Base-by-base conservation (phyloP, 768 basidiomycete species). In the Leccinellum rugosiceps region DNA sequence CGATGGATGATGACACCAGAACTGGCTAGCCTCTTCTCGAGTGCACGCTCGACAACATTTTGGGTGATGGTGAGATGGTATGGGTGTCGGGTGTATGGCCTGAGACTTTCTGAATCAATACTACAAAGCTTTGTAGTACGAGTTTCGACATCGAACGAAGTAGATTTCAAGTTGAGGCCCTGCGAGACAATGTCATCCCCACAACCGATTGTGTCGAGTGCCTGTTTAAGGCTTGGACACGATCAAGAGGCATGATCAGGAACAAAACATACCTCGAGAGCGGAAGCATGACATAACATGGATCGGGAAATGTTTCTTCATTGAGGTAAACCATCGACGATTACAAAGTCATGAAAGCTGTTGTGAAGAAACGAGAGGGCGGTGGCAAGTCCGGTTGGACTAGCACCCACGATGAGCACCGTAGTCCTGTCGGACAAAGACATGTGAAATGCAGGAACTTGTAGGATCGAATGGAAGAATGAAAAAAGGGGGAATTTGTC, bases 331-430 rank as follows among this genome's bases (percentile, higher is more conserved):
- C 70, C 73, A 51, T 83, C 81, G 3, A 82, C 78, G 17, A 81
- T 66, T 10, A 76, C 53, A 66, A 83, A 56, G 32, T 81, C 75
- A 31, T 57, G 64, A 44, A 74, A 73, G 2, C 76, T 76, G 9
- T 79, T 72, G 14, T 76, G 68, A 14, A 71, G 62, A 5, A 83
- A 75, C n/a, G 80, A 75, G 17, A 81, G 63, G 23, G 81, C 81
- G 44, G 73, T 67, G 1, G 77, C 69, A 49, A 83, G 75, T 11
- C 81, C 82, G 0, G 74, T 64, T 21, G 82, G 82, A 19, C 82
- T 80, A 23, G 78, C 79, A 26, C 80, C 81, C 6, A 83, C 76
- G 30, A 83, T 73, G 49, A 82, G 75, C 31, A 82, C 67, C 21
- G 76, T 76, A 3, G 79, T 76, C 45, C 53, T 64, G 1, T 60